phyloP scores from a whole-genome alignment of 176 grass and related monocot genomes.

The bread wheat (Triticum aestivum) region IWGSC_CS_RefSeq_v2.1 NC_057796.1:119513453-119513952 shows the following conservation, averaged over 20 bases:
- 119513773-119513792: neutral
- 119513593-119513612: neutral
- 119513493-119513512: neutral
- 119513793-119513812: neutral
- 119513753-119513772: neutral
- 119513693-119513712: slow-evolving; percentile 61
- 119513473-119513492: neutral
- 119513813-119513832: neutral
- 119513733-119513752: neutral
- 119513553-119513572: neutral
- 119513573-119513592: neutral
- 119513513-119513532: neutral
- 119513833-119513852: neutral
- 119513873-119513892: neutral
- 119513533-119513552: neutral
- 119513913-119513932: neutral
- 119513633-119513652: slow-evolving; percentile 74
- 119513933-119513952: neutral
- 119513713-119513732: neutral
- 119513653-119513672: slow-evolving; percentile 91
- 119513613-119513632: slow-evolving; percentile 56
- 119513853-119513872: neutral
- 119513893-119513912: neutral
- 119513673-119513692: slow-evolving; percentile 95
- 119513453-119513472: neutral